These are phyloP conservation scores for Rhizomucor pusillus DNA, from an alignment of 371 early-diverging fungal genomes.

Conservation along the genomic window DNA sequence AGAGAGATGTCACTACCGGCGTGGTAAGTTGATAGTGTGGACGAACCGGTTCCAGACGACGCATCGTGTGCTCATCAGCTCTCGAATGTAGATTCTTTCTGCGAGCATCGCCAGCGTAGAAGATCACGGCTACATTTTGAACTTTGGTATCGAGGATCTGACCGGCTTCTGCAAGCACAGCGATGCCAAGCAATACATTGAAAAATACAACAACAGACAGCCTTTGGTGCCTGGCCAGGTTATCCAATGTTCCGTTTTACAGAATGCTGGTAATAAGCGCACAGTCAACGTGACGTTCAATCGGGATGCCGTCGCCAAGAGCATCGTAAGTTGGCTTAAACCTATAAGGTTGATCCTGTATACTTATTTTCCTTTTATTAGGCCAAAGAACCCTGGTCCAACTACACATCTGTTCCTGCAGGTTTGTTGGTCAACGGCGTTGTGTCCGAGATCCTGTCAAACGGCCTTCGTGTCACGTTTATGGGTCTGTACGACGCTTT, in stretches of 20 bases:
- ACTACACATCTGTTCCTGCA: slow-evolving; percentile 61
- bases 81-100: slow-evolving; percentile 46
- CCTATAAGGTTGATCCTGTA: not conserved
- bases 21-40: slow-evolving; percentile 40
- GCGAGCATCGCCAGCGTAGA: slow-evolving; percentile 71
- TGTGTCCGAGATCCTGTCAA: slow-evolving; percentile 48
- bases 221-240: slow-evolving; percentile 66
- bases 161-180: slow-evolving; percentile 67
- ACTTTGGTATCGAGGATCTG: slow-evolving; percentile 63
- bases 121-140: slow-evolving; percentile 83
- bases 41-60: too few species aligned
- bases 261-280: slow-evolving; percentile 49
- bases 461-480: slow-evolving; percentile 63
- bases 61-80: not conserved
- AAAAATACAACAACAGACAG: slow-evolving; percentile 48
- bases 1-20: slow-evolving; percentile 56
- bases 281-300: slow-evolving; percentile 62
- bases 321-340: slow-evolving; percentile 31
- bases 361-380: slow-evolving; percentile 6
- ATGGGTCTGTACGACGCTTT: slow-evolving; percentile 68
- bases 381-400: slow-evolving; percentile 46
- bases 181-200: slow-evolving; percentile 54
- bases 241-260: slow-evolving; percentile 53
- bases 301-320: slow-evolving; percentile 45
- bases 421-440: slow-evolving; percentile 60